phyloP scores from a whole-genome alignment of 352 stramenopile species.

The Globisporangium barbulae region DNA sequence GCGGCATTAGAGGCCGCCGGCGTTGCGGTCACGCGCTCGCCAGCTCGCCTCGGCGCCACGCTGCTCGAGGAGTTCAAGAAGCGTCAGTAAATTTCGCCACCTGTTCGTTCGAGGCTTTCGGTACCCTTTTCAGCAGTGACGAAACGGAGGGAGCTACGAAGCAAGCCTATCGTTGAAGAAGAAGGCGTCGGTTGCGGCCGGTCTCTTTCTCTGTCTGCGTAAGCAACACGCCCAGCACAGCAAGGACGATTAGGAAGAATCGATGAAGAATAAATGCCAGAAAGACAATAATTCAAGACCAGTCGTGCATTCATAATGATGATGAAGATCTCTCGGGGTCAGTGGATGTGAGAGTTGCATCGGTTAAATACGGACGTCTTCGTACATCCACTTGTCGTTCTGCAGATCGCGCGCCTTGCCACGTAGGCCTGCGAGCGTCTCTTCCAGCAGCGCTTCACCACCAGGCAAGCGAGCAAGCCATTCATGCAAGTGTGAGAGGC shows the following conservation, averaged over 20 bases:
- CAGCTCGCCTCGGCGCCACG: slow-evolving; percentile 94
- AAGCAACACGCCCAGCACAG: too few species aligned
- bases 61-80: slow-evolving; percentile 96
- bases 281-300: neutral
- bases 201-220: neutral
- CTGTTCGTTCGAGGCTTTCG: neutral
- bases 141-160: neutral
- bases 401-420: slow-evolving; percentile 54
- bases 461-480: neutral
- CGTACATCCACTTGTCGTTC: slow-evolving; percentile 76
- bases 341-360: neutral
- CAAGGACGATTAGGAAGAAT: neutral
- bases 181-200: neutral
- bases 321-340: neutral
- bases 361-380: slow-evolving; percentile 52
- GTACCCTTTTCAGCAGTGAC: neutral
- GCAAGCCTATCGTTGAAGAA: neutral
- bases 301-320: neutral
- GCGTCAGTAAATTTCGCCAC: slow-evolving; percentile 33
- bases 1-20: slow-evolving; percentile 93
- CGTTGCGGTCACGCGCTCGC: slow-evolving; percentile 95
- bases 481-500: neutral
- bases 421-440: slow-evolving; percentile 50
- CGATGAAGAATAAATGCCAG: neutral
- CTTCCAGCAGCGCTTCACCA: slow-evolving; percentile 41